A percentile compares a stretch with the other conserved stretches of the same genome.
These are phyloP conservation scores for Claviceps monticola DNA, from an alignment of 2,329 filamentous ascomycete species.

Conservation along the genomic window DNA sequence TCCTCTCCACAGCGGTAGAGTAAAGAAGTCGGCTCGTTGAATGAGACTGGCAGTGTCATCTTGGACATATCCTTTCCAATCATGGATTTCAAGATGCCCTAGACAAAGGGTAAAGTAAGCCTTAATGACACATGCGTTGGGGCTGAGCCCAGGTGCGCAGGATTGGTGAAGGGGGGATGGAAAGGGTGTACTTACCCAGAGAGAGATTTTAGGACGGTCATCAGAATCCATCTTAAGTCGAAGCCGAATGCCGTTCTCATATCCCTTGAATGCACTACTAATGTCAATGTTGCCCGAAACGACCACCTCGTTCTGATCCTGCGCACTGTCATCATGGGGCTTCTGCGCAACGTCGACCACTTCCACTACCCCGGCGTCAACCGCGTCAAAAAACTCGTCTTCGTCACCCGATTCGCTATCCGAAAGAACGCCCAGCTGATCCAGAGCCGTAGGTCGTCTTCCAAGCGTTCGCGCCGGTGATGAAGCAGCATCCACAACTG, in stretches of 20 bases:
- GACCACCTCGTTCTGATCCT: conserved; percentile 25
- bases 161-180: background rate
- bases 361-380: conserved; percentile 84
- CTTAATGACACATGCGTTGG: too few relatives aligned
- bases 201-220: conserved; percentile 80
- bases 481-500: conserved; percentile 14
- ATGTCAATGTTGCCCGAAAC: conserved; percentile 45
- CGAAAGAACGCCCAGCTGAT: conserved; percentile 59
- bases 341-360: conserved; percentile 69
- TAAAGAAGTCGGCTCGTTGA: conserved; percentile 94
- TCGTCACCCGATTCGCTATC: conserved; percentile 72
- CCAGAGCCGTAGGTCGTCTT: conserved; percentile 51
- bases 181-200: conserved; percentile 59
- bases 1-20: conserved; percentile 92
- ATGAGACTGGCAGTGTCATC: conserved; percentile 96
- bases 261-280: conserved; percentile 67
- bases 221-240: conserved; percentile 82
- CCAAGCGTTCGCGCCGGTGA: conserved; percentile 27
- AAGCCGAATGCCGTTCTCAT: conserved; percentile 74
- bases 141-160: too few relatives aligned
- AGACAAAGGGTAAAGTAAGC: background rate
- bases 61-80: conserved; percentile 99
- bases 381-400: conserved; percentile 93
- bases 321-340: conserved; percentile 33
- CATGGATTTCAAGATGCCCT: conserved; percentile 98